Base-by-base conservation (phyloP, 148 eudicot genomes). In the Talinum fruticosum region DNA sequence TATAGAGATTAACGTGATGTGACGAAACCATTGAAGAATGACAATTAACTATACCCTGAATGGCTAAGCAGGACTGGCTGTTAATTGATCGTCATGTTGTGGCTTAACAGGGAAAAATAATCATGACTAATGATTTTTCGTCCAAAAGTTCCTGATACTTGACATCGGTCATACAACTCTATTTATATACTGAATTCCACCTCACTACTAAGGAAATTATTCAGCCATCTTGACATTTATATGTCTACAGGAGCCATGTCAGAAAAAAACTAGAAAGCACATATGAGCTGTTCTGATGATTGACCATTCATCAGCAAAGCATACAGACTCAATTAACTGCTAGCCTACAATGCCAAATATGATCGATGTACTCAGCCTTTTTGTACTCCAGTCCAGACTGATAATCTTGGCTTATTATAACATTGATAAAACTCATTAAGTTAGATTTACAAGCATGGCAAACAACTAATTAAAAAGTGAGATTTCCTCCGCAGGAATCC, bases 401-500 rank as follows among this genome's bases (percentile, higher is more conserved):
- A 69, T 44, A 53, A 18, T 44, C 5, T 29, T 35, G 36, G 6
- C 13, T 8, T 26, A 21, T 30, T 57, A 57, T n/a, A n/a, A 5
- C 12, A 72, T 37, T 24, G 21, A 57, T 24, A 36, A 34, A 76
- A 29, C 1, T n/a, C 53, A 36, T 16, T 10, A 24, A 35, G 2
- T 49, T 21, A 53, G 66, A 34, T 51, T 19, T 29, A 28, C 59
- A 28, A 36, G 10, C 47, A 35, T 66, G 34, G 72, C 45, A 66
- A 26, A 62, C 29, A 37, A 61, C 59, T 70, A 47, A 70, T 21
- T 34, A 36, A 66, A 45, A 37, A 61, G 47, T 69, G 61, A 54
- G 6, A 71, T 59, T 3, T 49, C 49, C 8, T 69, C 44, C 80
- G 38, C 70, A 78, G 54, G 66, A 80, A 54, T 79, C 75, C 24